A percentile compares a stretch with the other conserved stretches of the same genome.
These are phyloP conservation scores for Cerrena zonata DNA, from an alignment of 1,284 basidiomycete genomes.

Conservation along the genomic window DNA sequence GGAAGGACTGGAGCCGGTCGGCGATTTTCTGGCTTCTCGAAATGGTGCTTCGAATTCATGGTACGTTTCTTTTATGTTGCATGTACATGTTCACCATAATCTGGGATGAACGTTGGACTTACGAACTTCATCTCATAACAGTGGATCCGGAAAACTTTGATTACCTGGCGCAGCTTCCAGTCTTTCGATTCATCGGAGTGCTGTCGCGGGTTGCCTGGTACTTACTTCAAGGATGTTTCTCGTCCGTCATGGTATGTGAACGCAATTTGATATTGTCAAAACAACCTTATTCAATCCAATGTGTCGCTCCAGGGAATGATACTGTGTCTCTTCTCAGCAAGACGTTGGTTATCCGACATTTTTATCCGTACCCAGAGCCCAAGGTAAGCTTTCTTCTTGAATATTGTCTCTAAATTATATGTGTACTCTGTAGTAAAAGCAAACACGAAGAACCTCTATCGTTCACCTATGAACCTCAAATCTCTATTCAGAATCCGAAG, in stretches of 20 bases:
- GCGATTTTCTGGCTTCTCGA: conserved; percentile 13
- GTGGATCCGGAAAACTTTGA: conserved; percentile 17
- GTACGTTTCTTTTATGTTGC: conserved; percentile 11
- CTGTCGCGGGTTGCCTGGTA: conserved; percentile 14
- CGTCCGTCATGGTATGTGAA: conserved; percentile 20
- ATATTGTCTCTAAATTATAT: no score
- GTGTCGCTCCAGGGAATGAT: not conserved
- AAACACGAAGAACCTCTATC: no score
- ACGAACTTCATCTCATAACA: conserved; percentile 4
- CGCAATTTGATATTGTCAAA: not conserved
- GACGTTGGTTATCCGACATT: conserved; percentile 1
- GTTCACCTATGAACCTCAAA: no score
- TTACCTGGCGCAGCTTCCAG: conserved; percentile 12
- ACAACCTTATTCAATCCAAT: not conserved
- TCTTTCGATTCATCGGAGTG: conserved; percentile 10
- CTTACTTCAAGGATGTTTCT: conserved; percentile 15
- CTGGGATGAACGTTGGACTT: not conserved
- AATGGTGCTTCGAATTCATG: conserved; percentile 16
- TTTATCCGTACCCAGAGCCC: no score
- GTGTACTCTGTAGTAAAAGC: no score
- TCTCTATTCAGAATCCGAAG: no score
- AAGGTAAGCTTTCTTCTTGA: no score
- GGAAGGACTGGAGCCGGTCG: conserved; percentile 15
- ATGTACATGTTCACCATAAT: not conserved
- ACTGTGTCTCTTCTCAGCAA: conserved; percentile 1